Base-by-base conservation (phyloP, 352 stramenopile species). In the Thraustochytrium striatum region DNA sequence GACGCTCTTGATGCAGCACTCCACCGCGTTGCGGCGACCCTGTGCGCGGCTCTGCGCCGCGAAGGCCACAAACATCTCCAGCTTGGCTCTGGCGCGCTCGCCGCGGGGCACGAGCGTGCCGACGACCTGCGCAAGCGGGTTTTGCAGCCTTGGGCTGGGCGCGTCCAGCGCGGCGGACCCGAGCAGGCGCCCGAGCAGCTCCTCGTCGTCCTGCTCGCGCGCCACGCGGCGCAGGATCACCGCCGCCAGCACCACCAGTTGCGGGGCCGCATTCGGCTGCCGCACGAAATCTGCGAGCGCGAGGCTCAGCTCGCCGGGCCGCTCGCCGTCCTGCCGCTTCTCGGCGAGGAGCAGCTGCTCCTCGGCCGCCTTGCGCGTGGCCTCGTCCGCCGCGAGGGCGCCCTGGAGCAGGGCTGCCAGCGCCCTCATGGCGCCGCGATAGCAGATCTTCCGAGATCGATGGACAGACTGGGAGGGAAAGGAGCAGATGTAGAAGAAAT, bases 201-300 rank as follows among this genome's bases (percentile, higher is more conserved):
- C 21, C n/a, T 58, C 65, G 8, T 39, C 43, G 7, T 44, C 65
- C 21, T 13, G 30, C 21, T 16, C 19, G 1, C 65, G 65, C 32
- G 39, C 65, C n/a, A 32, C 65, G 16, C 65, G 13, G 5, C 65
- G 52, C 47, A 75, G 41, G 3, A 38, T 70, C 7, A 70, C 36
- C 11, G 59, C 59, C 0, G 59, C 59, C 21, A 70, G 59, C 21
- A 70, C 35, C 7, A 38, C 59, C n/a, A n/a, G n/a, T 32, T 70
- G 35, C 25, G 59, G 59, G 8, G 35, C 59, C 8, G 59, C 59
- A 19, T 70, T 33, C 59, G 28, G 16, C 21, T 33, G 25, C 35
- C 59, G 59, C 36, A 38, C 13, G 59, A 33, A 38, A 19, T 70
- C 59, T n/a, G n/a, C n/a, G 25, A 70, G 36, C 59, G 41, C 59